Evolutionary conservation across 169 alveolate species (phyloP), one percentile per base, ranked within the genome.

Genomic region (Eimeria praecox): DNA sequence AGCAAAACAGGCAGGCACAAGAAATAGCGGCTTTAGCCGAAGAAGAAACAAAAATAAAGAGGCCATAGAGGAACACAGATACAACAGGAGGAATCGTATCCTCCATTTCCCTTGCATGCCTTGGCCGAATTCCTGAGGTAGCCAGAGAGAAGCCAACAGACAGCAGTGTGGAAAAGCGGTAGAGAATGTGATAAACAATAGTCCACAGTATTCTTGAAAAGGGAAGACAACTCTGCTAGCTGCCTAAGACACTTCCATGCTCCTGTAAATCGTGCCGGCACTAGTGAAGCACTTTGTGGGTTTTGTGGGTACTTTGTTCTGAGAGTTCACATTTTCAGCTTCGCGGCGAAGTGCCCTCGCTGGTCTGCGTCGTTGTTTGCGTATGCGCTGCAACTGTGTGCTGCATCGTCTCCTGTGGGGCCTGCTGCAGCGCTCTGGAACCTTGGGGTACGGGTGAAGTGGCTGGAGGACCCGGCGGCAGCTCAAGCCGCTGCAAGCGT

Each of bases 391-490:
- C 77, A 66, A 59, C n/a, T 59, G 69, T 59, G 30, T 59, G 30
- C 46, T 33, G 27, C 52, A 20, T 1, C 38, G 18, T 40, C 64
- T 27, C 42, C 49, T 56, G 75, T 62, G 69, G 30, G 42, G 30
- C 52, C 30, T 40, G 73, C 52, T 77, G 90, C 95, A 95, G 97
- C 97, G 6, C 73, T 95, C 35, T 95, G 97, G 97, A 95, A 89
- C 38, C 93, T 82, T 71, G 97, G 97, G 9, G 97, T 95, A 27
- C 85, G 97, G 8, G 97, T 95, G 40, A 95, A 90, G 75, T 95
- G 97, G 97, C 94, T 95, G 24, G 93, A 93, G 35, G 89, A 82
- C 59, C 92, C 90, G 18, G 90, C 73, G 22, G 42, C 54, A 40
- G 87, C 14, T 77, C 87, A 82, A 22, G 27, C 71, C 30, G 73